Conservation (phyloP, 1,284 basidiomycete genomes). For the Malassezia arunalokei region DNA sequence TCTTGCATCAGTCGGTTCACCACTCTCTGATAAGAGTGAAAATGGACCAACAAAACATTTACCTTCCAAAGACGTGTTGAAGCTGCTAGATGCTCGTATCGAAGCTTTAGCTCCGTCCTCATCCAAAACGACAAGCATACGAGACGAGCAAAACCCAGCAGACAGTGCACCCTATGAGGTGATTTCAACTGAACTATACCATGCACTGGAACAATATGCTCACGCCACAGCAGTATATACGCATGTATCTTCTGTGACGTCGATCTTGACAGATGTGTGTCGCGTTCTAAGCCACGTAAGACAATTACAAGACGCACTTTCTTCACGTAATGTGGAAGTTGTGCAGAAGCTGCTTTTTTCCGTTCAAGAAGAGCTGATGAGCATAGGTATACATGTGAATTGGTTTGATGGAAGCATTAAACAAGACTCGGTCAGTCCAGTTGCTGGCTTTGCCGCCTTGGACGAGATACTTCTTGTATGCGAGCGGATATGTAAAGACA, state of each 20-base stretch:
- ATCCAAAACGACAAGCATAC: not conserved
- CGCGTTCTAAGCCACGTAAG: not conserved
- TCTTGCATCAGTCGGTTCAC: slow-evolving; percentile 14
- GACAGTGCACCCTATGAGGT: not conserved
- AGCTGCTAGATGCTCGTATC: slow-evolving; percentile 10
- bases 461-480: not conserved
- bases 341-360: not conserved
- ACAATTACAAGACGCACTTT: not conserved
- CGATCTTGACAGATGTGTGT: not conserved
- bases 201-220: slow-evolving; percentile 1
- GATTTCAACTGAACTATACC: not conserved
- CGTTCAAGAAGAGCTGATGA: not conserved
- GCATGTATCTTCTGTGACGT: not conserved
- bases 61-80: slow-evolving; percentile 3
- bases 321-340: not conserved
- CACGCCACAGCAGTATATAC: slow-evolving; percentile 3
- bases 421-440: not conserved
- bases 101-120: not conserved
- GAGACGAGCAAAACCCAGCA: not conserved
- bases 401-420: not conserved
- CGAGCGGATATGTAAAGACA: not conserved
- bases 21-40: not conserved
- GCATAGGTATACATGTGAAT: not conserved
- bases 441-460: not conserved
- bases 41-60: not conserved